These are phyloP conservation scores for Anisogramma anomala DNA, from an alignment of 2,329 filamentous ascomycete genomes.

Conservation along the genomic window DNA sequence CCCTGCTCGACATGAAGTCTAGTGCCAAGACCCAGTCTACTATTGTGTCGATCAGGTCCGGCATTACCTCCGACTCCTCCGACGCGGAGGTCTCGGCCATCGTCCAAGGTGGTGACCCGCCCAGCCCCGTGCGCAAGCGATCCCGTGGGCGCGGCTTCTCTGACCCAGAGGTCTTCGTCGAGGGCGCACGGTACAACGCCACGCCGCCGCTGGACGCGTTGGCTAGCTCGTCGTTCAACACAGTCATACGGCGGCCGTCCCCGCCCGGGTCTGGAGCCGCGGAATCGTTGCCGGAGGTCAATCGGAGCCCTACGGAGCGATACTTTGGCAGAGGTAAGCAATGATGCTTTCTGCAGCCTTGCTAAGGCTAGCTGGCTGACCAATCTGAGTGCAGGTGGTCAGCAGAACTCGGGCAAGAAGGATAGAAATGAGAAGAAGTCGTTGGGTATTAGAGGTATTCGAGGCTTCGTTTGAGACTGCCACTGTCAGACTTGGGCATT, in stretches of 20 bases:
- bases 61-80: slow-evolving; percentile 17
- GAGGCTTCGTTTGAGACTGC: slow-evolving; percentile 23
- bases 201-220: slow-evolving; percentile 29
- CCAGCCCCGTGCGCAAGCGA: slow-evolving; percentile 27
- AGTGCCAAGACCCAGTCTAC: slow-evolving; percentile 15
- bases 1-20: slow-evolving; percentile 35
- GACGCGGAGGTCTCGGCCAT: slow-evolving; percentile 28
- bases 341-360: no score
- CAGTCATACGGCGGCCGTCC: slow-evolving; percentile 24
- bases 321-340: slow-evolving; percentile 37
- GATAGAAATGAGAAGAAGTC: slow-evolving; percentile 36
- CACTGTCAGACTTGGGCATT: not conserved
- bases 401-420: slow-evolving; percentile 36
- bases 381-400: slow-evolving; percentile 27
- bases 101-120: slow-evolving; percentile 19
- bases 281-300: slow-evolving; percentile 18
- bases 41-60: slow-evolving; percentile 8
- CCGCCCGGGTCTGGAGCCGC: slow-evolving; percentile 24
- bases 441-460: slow-evolving; percentile 26
- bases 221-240: slow-evolving; percentile 17
- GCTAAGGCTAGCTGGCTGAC: slow-evolving; percentile 25
- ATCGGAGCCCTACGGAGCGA: slow-evolving; percentile 27
- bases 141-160: slow-evolving; percentile 29
- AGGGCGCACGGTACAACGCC: slow-evolving; percentile 31
- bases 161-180: slow-evolving; percentile 28